A percentile compares a stretch with the other conserved stretches of the same genome.
Conservation (phyloP, 2,329 filamentous ascomycete species). For the Pseudocercospora cruenta region DNA sequence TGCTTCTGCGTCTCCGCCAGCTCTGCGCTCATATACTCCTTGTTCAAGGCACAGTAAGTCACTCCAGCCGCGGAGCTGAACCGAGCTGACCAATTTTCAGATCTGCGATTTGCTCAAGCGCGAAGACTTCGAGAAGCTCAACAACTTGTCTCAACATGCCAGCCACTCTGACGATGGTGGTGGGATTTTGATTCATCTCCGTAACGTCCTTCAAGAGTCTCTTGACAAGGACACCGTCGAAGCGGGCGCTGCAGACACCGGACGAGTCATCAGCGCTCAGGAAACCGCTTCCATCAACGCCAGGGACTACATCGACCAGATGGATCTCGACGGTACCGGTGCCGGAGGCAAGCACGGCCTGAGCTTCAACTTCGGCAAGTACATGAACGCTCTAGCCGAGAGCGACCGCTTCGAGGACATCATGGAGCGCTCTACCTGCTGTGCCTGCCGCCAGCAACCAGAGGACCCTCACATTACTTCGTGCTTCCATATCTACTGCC, state of each 20-base stretch:
- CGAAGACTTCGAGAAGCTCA: conserved; percentile 51
- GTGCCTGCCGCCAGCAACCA: conserved; percentile 47
- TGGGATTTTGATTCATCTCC: conserved; percentile 26
- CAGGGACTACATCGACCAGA: conserved; percentile 12
- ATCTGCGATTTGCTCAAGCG: conserved; percentile 51
- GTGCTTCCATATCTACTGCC: conserved; percentile 62
- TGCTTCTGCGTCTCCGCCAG: conserved; percentile 57
- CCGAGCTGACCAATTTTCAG: neutral
- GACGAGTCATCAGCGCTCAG: conserved; percentile 23
- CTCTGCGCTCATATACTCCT: conserved; percentile 55
- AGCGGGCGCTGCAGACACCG: conserved; percentile 22
- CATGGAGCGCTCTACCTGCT: conserved; percentile 44
- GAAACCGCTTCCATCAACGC: conserved; percentile 25
- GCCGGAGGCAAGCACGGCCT: conserved; percentile 44
- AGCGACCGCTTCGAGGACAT: conserved; percentile 44
- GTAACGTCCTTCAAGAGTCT: conserved; percentile 24
- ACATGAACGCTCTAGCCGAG: conserved; percentile 42
- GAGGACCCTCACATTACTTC: conserved; percentile 49
- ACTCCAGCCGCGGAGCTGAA: neutral
- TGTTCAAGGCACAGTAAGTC: conserved; percentile 44
- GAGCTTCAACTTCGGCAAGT: conserved; percentile 46
- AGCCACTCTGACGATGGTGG: conserved; percentile 22
- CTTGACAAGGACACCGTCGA: conserved; percentile 21
- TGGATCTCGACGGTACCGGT: conserved; percentile 26
- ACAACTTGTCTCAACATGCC: conserved; percentile 18